phyloP scores from a whole-genome alignment of 192 early-diverging fungal species.

The Phycomyces blakesleeanus region DNA sequence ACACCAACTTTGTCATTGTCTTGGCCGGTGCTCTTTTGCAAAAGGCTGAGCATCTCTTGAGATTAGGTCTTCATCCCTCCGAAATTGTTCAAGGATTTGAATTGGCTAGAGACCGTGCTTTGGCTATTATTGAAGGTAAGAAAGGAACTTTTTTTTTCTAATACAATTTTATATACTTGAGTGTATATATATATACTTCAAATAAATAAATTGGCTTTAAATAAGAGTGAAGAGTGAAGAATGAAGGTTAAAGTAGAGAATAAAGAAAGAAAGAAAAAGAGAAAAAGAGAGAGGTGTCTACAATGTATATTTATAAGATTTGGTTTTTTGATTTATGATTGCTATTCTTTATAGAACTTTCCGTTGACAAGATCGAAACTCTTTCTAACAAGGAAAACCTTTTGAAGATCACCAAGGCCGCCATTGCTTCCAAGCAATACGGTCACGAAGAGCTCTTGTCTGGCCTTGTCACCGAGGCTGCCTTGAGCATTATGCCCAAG shows the following conservation, averaged over 20 bases:
- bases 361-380: conserved; percentile 58
- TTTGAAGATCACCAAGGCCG: conserved; percentile 69
- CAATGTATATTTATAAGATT: too few relatives aligned
- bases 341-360: conserved; percentile 48
- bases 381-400: conserved; percentile 57
- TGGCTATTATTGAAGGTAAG: conserved; percentile 77
- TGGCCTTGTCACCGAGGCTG: conserved; percentile 79
- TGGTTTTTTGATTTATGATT: background rate
- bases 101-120: conserved; percentile 76
- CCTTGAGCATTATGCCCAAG: conserved; percentile 86
- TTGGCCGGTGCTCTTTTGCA: conserved; percentile 94
- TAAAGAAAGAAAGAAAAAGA: background rate
- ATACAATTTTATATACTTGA: too few relatives aligned
- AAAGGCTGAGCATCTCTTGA: conserved; percentile 86
- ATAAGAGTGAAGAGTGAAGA: too few relatives aligned
- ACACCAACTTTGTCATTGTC: conserved; percentile 93
- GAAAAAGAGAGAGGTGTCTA: background rate
- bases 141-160: background rate
- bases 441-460: conserved; percentile 90
- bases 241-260: too few relatives aligned
- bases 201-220: too few relatives aligned
- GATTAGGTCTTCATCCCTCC: conserved; percentile 92
- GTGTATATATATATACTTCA: too few relatives aligned
- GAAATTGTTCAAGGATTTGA: conserved; percentile 96
- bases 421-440: conserved; percentile 91